Evolutionary conservation across 2,329 filamentous ascomycete species (phyloP), one percentile per base, ranked within the genome.

Genomic region (Lachnellula suecica): DNA sequence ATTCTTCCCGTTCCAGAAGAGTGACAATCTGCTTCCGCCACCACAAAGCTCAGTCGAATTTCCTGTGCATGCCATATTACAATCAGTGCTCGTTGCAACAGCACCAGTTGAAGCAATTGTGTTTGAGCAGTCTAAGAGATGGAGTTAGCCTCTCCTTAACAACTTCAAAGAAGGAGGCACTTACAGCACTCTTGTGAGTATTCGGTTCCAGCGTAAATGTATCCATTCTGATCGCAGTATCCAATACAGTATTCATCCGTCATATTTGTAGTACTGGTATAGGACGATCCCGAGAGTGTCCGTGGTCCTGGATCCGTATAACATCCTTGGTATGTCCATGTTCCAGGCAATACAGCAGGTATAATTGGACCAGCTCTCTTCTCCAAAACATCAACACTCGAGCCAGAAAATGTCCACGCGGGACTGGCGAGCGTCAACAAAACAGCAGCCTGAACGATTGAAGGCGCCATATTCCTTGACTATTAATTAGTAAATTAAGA

Each of bases 21-120:
- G 24, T 22, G 56, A 65, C 23, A 63, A 29, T 17, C 59, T 52
- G 25, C 41, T 53, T 17, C 42, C 8, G 4, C 59, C 63, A 37
- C 66, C 66, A 49, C 67, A 68, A 15, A 52, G 53, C 50, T 68
- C 57, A 7, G 56, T 59, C 10, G 47, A 23, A 25, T 63, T 62
- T 2, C 65, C 66, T 37, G 56, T 43, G 31, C 66, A 70, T 3
- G 59, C 44, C 57, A 64, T 66, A 19, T 53, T 62, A 40, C 61
- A 64, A 44, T 60, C 59, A n/a, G 55, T 55, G 7, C 45, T 35
- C 34, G 40, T 13, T 34, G 54, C 52, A n/a, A 54, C 40, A 10
- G 42, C 37, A n/a, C 51, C 51, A 8, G 41, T 49, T 0, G 57
- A 47, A 5, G 56, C 47, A 43, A 61, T 54, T 15, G 47, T 49